Conservation (phyloP, 2,329 filamentous ascomycete genomes). For the Fusarium scirpi region DNA sequence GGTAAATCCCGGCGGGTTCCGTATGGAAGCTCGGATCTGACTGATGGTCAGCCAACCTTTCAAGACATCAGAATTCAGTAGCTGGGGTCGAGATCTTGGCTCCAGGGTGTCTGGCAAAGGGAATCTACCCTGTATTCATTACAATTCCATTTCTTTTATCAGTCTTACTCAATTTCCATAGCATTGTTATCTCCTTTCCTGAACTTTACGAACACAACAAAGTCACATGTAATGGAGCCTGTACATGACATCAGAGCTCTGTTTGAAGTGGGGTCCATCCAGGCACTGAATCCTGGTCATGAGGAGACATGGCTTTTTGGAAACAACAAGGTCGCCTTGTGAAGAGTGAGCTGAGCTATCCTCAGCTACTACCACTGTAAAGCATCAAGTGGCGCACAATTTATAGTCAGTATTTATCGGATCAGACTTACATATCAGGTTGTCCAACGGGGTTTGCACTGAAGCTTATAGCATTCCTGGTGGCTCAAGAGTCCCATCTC, state of each 20-base stretch:
- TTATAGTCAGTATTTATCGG: not conserved
- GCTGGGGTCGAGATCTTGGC: constrained; percentile 23
- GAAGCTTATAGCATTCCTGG: not conserved
- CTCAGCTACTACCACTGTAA: constrained; percentile 11
- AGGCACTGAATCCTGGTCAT: not conserved
- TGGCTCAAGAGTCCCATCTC: not conserved
- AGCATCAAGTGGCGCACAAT: constrained; percentile 3
- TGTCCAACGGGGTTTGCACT: not conserved
- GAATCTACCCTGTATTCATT: constrained; percentile 8
- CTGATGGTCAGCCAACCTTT: constrained; percentile 28
- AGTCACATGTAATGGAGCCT: constrained; percentile 1
- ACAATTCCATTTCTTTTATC: not conserved
- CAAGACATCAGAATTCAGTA: constrained; percentile 30
- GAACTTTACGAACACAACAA: not conserved
- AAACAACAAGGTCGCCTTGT: not conserved
- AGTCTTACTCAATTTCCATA: not conserved
- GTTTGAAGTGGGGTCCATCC: not conserved
- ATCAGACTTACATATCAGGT: not conserved
- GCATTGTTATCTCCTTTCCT: not conserved
- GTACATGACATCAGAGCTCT: constrained; percentile 25
- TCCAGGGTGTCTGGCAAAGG: constrained; percentile 16
- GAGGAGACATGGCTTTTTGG: not conserved
- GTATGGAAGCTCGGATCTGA: constrained; percentile 38
- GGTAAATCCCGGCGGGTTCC: constrained; percentile 45
- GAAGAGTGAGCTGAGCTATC: not conserved